phyloP scores from a whole-genome alignment of 2,329 filamentous ascomycete species.

The Diaporthe sp. region DNA sequence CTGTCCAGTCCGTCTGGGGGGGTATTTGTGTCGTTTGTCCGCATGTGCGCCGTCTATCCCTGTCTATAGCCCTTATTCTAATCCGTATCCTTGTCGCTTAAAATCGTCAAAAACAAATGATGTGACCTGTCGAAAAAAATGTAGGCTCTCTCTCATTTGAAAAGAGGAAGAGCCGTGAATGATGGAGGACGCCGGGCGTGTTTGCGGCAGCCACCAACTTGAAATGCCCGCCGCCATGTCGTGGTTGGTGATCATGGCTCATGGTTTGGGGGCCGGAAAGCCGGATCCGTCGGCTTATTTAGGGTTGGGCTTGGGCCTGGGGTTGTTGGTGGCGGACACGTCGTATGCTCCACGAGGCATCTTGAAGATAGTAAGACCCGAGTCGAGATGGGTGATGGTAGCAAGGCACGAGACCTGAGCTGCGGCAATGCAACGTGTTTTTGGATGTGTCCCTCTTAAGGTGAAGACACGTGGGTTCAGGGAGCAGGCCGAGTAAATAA shows the following conservation, averaged over 20 bases:
- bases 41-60: slow-evolving; percentile 29
- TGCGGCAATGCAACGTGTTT: neutral
- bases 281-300: slow-evolving; percentile 23
- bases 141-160: neutral
- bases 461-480: slow-evolving; percentile 11
- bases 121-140: neutral
- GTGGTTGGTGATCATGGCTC: neutral
- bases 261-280: neutral
- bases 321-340: slow-evolving; percentile 34
- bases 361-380: neutral
- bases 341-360: slow-evolving; percentile 36
- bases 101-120: neutral
- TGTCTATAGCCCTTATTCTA: slow-evolving; percentile 12
- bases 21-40: slow-evolving; percentile 18
- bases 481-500: neutral
- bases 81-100: slow-evolving; percentile 17
- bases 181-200: neutral
- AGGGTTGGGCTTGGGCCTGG: slow-evolving; percentile 34
- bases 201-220: neutral
- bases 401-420: neutral
- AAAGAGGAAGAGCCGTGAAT: neutral
- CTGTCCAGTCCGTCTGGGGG: slow-evolving; percentile 7
- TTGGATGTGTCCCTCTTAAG: neutral
- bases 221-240: neutral
- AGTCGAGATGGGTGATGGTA: neutral